phyloP scores from a whole-genome alignment of 2,329 filamentous ascomycete genomes.

The Xylaria sp. region DNA sequence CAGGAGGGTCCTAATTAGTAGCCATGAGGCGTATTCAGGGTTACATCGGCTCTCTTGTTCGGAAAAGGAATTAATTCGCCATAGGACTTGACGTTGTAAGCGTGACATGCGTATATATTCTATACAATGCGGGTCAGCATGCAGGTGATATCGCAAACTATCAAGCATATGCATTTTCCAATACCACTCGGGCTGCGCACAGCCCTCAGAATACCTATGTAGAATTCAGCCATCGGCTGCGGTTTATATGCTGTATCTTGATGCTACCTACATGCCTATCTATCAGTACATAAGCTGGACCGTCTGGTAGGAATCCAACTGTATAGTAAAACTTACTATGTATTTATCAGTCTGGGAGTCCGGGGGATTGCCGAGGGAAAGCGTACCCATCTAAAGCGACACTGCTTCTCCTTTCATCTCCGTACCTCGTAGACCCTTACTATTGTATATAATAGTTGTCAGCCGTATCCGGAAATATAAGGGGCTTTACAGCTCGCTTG shows the following conservation, averaged over 20 bases:
- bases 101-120: neutral
- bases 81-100: slow-evolving; percentile 8
- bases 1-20: slow-evolving; percentile 13
- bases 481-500: slow-evolving; percentile 32
- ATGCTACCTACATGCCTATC: neutral
- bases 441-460: too few species aligned
- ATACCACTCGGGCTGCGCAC: neutral
- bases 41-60: slow-evolving; percentile 15
- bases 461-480: slow-evolving; percentile 30
- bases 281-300: neutral
- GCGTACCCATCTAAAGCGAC: neutral
- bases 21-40: slow-evolving; percentile 12
- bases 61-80: slow-evolving; percentile 12
- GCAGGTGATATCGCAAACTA: slow-evolving; percentile 28
- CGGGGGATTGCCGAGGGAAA: neutral
- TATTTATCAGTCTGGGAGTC: too few species aligned
- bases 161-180: neutral
- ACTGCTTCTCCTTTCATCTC: slow-evolving; percentile 14
- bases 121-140: slow-evolving; percentile 23
- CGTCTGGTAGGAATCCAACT: neutral
- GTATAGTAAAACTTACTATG: too few species aligned
- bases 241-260: neutral
- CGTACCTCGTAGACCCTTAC: slow-evolving; percentile 2
- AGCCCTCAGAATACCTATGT: neutral
- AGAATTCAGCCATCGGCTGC: slow-evolving; percentile 2